These are phyloP conservation scores for Paramecium octaurelia DNA, from an alignment of 73 alveolate species.

Conservation along the genomic window DNA sequence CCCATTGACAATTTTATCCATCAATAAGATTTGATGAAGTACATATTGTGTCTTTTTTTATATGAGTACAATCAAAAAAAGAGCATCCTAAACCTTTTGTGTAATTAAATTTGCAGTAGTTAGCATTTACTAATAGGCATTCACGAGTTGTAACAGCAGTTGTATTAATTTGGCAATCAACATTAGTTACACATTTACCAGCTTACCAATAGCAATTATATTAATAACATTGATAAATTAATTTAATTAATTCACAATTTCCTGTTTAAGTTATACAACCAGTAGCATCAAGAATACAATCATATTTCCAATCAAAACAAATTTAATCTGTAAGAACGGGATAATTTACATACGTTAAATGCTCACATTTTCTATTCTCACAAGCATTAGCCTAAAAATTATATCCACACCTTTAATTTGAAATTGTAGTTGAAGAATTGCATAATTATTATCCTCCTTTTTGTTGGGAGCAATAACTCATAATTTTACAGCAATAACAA, in stretches of 20 bases:
- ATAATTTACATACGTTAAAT: not conserved
- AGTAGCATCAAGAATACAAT: not conserved
- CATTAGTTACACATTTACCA: not conserved
- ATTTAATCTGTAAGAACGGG: not conserved
- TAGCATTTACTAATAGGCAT: not conserved
- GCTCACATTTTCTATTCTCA: not conserved
- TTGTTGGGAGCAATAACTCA: not conserved
- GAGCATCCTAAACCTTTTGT: not conserved
- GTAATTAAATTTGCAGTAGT: not conserved
- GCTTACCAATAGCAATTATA: not conserved
- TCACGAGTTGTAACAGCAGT: not conserved
- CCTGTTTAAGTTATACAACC: not conserved
- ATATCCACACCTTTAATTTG: not conserved
- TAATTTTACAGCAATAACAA: not conserved
- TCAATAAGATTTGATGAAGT: not conserved
- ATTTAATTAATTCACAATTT: not conserved
- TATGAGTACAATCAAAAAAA: not conserved
- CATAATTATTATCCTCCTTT: not conserved
- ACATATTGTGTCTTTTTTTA: not conserved
- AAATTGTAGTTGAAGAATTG: not conserved
- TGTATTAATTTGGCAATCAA: not conserved
- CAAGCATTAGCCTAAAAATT: not conserved
- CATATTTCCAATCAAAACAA: not conserved
- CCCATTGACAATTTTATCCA: not conserved
- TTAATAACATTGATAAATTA: not conserved